phyloP scores from a whole-genome alignment of 2,329 filamentous ascomycete species.

The Sporothrix pseudoabietina region DNA sequence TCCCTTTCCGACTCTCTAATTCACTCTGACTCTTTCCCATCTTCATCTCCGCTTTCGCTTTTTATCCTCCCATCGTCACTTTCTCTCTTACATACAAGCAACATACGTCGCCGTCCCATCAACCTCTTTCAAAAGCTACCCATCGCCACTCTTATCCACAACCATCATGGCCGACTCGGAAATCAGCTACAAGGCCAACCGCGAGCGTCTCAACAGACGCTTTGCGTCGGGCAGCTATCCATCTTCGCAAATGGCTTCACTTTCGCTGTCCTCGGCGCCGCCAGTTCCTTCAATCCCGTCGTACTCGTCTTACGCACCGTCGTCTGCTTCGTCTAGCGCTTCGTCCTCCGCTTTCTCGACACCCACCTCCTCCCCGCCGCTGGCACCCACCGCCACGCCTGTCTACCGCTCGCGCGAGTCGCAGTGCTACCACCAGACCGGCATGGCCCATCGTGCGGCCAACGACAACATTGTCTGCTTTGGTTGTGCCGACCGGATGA shows the following conservation, averaged over 20 bases:
- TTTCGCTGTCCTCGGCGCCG: background rate
- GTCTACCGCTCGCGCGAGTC: slow-evolving; percentile 29
- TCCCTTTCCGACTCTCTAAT: background rate
- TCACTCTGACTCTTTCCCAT: slow-evolving; percentile 14
- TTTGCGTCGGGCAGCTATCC: slow-evolving; percentile 18
- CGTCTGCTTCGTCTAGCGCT: background rate
- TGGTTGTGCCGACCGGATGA: slow-evolving; percentile 45
- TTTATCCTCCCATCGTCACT: background rate
- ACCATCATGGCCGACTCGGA: background rate
- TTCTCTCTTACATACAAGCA: background rate
- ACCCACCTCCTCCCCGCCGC: background rate
- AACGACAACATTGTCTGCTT: slow-evolving; percentile 45
- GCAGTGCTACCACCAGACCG: slow-evolving; percentile 50
- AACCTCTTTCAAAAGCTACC: background rate
- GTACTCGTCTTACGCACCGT: background rate
- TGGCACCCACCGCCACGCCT: background rate
- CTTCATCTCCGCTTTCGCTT: background rate
- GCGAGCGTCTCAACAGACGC: slow-evolving; percentile 27
- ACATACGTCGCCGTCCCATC: no score
- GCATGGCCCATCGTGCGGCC: slow-evolving; percentile 45
- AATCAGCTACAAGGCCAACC: slow-evolving; percentile 15
- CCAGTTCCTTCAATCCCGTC: background rate
- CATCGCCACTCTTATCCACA: background rate
- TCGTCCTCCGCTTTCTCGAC: slow-evolving; percentile 10
- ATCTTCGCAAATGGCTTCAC: background rate